These are phyloP conservation scores for Yamadazyma taylorii DNA, from an alignment of 1,139 yeast species.

Conservation along the genomic window DNA sequence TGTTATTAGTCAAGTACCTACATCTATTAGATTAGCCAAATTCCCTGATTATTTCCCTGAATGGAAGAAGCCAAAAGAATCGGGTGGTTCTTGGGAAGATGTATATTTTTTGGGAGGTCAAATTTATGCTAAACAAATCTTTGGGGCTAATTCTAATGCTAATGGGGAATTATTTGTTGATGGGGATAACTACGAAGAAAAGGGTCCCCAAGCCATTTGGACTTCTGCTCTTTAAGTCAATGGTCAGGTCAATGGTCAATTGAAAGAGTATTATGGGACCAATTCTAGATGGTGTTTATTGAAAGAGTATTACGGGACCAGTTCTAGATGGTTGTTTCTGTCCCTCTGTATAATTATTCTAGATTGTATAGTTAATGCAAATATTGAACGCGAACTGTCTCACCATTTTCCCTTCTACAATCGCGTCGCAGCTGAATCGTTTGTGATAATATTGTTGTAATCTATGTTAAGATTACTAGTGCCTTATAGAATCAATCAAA, in stretches of 20 bases:
- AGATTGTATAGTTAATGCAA: no score
- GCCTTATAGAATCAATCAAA: neutral
- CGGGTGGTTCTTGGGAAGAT: constrained; percentile 69
- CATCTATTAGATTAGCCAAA: constrained; percentile 63
- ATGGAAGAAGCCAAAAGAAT: constrained; percentile 73
- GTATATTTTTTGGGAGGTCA: constrained; percentile 81
- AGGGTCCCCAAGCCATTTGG: constrained; percentile 75
- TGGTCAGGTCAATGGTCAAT: no score
- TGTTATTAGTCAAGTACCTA: constrained; percentile 66
- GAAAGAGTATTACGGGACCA: no score
- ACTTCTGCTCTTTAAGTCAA: constrained; percentile 24
- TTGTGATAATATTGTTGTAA: neutral
- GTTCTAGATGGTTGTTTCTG: no score
- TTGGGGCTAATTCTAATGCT: constrained; percentile 58
- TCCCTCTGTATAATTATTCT: no score
- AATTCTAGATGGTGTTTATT: no score
- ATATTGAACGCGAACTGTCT: no score
- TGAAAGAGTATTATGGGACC: no score
- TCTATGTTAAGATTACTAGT: neutral
- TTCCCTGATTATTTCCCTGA: constrained; percentile 93
- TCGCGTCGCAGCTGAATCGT: neutral
- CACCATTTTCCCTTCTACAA: no score
- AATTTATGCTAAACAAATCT: constrained; percentile 83
- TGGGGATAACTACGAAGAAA: constrained; percentile 70
- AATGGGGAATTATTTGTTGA: constrained; percentile 69